Percentiles rank a stretch among this genome's conserved stretches.
Evolutionary conservation across 805 yeast species (phyloP).

Genomic region (Pichia californica): DNA sequence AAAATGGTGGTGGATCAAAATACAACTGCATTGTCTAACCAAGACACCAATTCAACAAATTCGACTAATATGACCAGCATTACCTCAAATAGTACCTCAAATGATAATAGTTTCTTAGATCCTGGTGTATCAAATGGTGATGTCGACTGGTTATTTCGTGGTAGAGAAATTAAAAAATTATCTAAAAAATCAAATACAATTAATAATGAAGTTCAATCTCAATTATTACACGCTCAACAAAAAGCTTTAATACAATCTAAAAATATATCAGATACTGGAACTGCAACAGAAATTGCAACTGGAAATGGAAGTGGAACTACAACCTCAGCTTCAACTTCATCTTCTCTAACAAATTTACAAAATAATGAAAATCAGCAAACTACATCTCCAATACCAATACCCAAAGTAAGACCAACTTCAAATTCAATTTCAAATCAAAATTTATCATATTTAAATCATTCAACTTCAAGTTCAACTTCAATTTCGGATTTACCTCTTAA

Average conservation of each 20-base stretch:
- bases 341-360: constrained; percentile 4
- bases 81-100: background rate
- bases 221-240: constrained; percentile 24
- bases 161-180: constrained; percentile 55
- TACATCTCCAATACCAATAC: background rate
- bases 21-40: too few species aligned
- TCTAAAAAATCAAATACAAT: constrained; percentile 34
- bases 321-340: constrained; percentile 2
- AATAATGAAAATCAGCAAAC: constrained; percentile 1
- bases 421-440: background rate
- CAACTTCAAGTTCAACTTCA: background rate
- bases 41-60: too few species aligned
- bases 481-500: constrained; percentile 3
- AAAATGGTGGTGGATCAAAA: too few species aligned
- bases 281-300: too few species aligned
- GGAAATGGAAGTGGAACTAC: too few species aligned
- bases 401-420: background rate
- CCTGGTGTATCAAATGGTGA: constrained; percentile 65
- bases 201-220: constrained; percentile 27
- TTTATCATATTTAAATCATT: background rate
- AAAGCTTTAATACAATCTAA: constrained; percentile 15
- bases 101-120: constrained; percentile 11
- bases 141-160: constrained; percentile 80
- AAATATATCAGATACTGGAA: background rate
- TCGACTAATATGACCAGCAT: too few species aligned